These are phyloP conservation scores for Coelastrella sp. DNA, from an alignment of 139 green algal species.

Conservation along the genomic window DNA sequence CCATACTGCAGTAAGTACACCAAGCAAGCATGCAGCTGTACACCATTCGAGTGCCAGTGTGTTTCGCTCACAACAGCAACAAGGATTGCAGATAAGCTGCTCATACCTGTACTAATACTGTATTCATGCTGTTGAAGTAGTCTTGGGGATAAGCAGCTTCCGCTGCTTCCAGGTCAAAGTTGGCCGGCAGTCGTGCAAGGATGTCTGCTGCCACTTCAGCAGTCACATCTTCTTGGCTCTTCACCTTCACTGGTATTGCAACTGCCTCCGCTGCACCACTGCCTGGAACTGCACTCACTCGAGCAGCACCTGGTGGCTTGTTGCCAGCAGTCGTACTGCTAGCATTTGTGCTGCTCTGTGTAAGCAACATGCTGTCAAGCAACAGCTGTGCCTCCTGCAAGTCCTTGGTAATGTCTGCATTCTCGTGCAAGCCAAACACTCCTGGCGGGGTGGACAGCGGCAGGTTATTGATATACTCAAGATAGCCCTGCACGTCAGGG, in stretches of 20 bases:
- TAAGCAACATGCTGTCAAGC: conserved; percentile 63
- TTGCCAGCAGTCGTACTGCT: conserved; percentile 18
- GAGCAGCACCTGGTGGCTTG: background rate
- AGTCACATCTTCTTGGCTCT: conserved; percentile 62
- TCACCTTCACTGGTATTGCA: background rate
- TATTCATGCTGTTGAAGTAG: conserved; percentile 91
- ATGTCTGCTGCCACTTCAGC: conserved; percentile 41
- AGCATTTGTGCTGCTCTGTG: conserved; percentile 64
- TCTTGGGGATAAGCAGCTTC: conserved; percentile 72
- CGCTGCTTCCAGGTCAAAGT: conserved; percentile 84
- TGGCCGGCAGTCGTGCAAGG: conserved; percentile 63
- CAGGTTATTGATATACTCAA: conserved; percentile 80
- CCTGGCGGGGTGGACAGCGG: conserved; percentile 78
- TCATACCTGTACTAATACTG: conserved; percentile 72
- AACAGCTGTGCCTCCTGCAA: conserved; percentile 76
- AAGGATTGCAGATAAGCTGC: too few species aligned
- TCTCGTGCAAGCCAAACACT: conserved; percentile 95
- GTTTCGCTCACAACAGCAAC: too few species aligned
- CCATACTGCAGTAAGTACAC: too few species aligned
- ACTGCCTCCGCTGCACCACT: conserved; percentile 1
- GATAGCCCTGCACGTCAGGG: conserved; percentile 56
- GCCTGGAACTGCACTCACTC: background rate
- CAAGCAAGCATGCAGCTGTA: background rate
- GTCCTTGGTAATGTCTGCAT: conserved; percentile 92
- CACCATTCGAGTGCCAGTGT: too few species aligned